A percentile compares a stretch with the other conserved stretches of the same genome.
Evolutionary conservation across 2,329 filamentous ascomycete species (phyloP).

Genomic region (Alternaria sp.): DNA sequence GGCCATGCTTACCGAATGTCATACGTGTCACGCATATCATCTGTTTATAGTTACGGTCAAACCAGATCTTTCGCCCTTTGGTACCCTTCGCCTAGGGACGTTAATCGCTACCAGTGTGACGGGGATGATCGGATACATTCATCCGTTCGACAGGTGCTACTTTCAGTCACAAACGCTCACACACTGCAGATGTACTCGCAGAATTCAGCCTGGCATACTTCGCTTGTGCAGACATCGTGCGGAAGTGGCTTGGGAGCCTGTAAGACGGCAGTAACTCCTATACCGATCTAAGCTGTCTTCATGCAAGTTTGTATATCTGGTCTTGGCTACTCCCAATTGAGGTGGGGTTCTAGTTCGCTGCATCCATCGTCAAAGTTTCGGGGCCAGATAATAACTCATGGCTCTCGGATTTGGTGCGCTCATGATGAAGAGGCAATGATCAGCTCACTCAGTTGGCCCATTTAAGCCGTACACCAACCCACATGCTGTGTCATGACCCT

Average conservation of each 20-base stretch:
- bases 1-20: constrained; percentile 19
- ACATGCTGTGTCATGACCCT: background rate
- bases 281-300: background rate
- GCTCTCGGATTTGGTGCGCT: background rate
- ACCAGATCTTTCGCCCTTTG: background rate
- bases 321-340: background rate
- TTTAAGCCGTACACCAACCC: background rate
- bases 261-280: background rate
- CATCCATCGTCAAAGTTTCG: background rate
- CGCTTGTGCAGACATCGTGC: background rate
- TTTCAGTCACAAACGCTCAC: background rate
- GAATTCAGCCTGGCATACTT: background rate
- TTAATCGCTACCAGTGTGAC: background rate
- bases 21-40: constrained; percentile 1
- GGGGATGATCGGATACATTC: background rate
- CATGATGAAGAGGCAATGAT: background rate
- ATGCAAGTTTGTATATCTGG: background rate
- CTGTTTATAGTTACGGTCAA: background rate
- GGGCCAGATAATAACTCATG: background rate
- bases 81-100: background rate
- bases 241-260: background rate
- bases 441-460: background rate
- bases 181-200: background rate
- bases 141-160: background rate
- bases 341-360: background rate